phyloP scores from a whole-genome alignment of 1,284 basidiomycete genomes.

The Fomes fomentarius region DNA sequence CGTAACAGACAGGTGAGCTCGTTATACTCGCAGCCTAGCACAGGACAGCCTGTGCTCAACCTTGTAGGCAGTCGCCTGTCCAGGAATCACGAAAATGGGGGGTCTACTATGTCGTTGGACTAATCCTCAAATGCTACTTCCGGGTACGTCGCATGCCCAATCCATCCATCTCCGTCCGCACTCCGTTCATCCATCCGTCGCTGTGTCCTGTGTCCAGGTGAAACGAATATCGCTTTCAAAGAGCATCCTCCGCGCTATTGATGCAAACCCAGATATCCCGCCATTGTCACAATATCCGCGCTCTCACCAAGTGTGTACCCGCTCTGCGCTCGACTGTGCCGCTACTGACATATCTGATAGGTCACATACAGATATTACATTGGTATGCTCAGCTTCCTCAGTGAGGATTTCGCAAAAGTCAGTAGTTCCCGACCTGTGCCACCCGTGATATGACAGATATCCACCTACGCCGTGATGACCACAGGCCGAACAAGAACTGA shows the following conservation, averaged over 20 bases:
- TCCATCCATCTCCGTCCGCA: no score
- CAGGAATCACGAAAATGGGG: slow-evolving; percentile 90
- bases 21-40: neutral
- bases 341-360: slow-evolving; percentile 37
- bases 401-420: slow-evolving; percentile 88
- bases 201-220: slow-evolving; percentile 52
- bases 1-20: slow-evolving; percentile 79
- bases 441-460: neutral
- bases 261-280: slow-evolving; percentile 86
- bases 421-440: slow-evolving; percentile 9
- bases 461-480: no score
- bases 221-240: slow-evolving; percentile 90
- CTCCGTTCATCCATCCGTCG: neutral
- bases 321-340: neutral
- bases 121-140: slow-evolving; percentile 95
- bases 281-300: slow-evolving; percentile 76
- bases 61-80: slow-evolving; percentile 52
- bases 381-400: slow-evolving; percentile 92
- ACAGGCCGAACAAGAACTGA: slow-evolving; percentile 83
- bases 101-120: slow-evolving; percentile 91
- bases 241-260: slow-evolving; percentile 89
- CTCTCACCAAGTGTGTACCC: slow-evolving; percentile 76
- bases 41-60: neutral
- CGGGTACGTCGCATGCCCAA: slow-evolving; percentile 53
- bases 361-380: slow-evolving; percentile 93